These are phyloP conservation scores for Jatropha podagrica DNA, from an alignment of 441 rosid genomes.

Conservation along the genomic window DNA sequence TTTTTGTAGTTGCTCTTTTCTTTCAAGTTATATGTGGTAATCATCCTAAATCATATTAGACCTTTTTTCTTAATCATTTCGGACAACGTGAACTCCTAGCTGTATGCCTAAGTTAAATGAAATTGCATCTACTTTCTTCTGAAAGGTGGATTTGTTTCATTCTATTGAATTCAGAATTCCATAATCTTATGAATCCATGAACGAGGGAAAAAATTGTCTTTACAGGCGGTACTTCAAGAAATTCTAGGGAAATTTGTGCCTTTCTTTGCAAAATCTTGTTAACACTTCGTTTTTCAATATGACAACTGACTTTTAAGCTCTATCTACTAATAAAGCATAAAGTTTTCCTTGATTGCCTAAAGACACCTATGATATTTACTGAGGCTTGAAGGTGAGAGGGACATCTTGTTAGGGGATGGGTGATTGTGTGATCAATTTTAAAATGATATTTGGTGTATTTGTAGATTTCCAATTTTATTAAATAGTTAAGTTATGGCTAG, in stretches of 20 bases:
- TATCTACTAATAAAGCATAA: neutral
- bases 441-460: neutral
- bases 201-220: neutral
- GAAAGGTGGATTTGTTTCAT: neutral
- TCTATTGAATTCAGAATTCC: neutral
- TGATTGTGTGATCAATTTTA: neutral
- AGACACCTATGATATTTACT: neutral
- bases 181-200: neutral
- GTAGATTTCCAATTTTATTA: neutral
- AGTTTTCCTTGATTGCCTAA: neutral
- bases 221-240: neutral
- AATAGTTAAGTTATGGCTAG: neutral
- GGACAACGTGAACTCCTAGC: neutral
- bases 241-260: neutral
- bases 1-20: neutral
- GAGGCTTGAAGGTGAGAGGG: neutral
- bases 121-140: neutral
- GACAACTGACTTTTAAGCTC: neutral
- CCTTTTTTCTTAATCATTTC: neutral
- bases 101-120: neutral
- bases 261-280: neutral
- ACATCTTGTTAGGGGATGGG: neutral
- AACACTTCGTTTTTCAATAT: neutral
- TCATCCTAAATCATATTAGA: neutral
- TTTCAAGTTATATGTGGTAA: neutral